phyloP scores from a whole-genome alignment of 2,329 filamentous ascomycete genomes.

The Madurella fahalii region DNA sequence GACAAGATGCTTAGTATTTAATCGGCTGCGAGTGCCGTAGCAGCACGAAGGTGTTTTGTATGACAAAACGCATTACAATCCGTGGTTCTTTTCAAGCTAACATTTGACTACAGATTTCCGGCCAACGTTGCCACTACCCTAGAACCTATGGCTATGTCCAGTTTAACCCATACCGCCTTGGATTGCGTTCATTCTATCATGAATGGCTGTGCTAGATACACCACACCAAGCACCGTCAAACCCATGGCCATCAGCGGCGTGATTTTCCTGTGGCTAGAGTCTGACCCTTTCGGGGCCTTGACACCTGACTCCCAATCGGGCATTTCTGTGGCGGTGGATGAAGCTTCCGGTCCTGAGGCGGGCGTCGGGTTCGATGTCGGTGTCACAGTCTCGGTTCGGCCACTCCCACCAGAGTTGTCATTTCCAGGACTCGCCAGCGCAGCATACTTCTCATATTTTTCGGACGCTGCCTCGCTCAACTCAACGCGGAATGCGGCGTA shows the following conservation, averaged over 20 bases:
- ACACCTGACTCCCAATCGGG: neutral
- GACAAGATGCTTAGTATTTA: no score
- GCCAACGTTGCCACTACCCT: no score
- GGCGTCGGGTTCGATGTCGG: neutral
- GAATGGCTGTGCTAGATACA: conserved; percentile 10
- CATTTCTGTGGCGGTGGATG: neutral
- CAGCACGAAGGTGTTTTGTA: no score
- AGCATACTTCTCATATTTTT: conserved; percentile 29
- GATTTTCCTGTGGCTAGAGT: conserved; percentile 1
- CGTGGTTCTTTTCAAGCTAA: no score
- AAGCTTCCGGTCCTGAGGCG: neutral
- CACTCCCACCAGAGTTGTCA: neutral
- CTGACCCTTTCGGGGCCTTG: neutral
- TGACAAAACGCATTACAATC: no score
- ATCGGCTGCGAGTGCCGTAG: no score
- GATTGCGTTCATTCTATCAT: neutral
- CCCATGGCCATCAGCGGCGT: neutral
- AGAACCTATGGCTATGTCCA: no score
- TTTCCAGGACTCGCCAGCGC: conserved; percentile 14
- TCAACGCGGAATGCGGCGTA: conserved; percentile 37
- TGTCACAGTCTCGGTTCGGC: neutral
- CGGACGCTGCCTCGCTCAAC: conserved; percentile 32
- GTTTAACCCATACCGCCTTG: no score
- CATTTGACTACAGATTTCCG: no score
- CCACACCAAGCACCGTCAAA: conserved; percentile 1